Evolutionary conservation across 108 stramenopile genomes (phyloP), one percentile per base, ranked within the genome.

Genomic region (Mediolabrus comicus): DNA sequence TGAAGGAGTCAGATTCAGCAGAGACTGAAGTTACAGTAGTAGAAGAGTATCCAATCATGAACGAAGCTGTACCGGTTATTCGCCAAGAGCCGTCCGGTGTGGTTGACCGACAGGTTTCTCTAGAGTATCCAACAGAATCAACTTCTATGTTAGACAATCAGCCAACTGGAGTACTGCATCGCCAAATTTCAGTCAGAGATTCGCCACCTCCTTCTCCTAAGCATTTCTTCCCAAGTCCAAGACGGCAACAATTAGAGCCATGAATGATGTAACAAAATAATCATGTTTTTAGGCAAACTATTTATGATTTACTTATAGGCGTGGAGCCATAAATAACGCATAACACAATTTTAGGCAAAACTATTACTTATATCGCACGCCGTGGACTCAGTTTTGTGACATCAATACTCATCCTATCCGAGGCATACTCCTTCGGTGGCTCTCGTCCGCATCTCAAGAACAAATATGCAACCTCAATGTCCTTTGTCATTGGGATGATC

Each of bases 401-500:
- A 59, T 79, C 78, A 36, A 79, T 66, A 71, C 87, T 89, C 91
- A 89, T 92, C 51, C 91, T 81, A 80, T 92, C 84, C 19, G 90
- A 82, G 4, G 84, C 75, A 78, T 74, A 92, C 28, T 89, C 74
- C 38, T 67, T 65, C 31, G 95, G 95, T n/a, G 92, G 91, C 34
- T 85, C 69, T 60, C 61, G 69, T 28, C 88, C 92, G 79, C 92
- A 94, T 41, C 97, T 83, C 77, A 85, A 69, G 64, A 98, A 97
- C 34, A 99, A 82, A 74, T 99, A 99, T 36, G 92, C 90, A 24
- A 99, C 95, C 80, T 99, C 97, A 51, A 98, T 86, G 70, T 98
- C 97, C 81, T 99, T 99, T 38, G 97, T 99, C 72, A 98, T 74
- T 7, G 98, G 98, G 33, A 99, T 99, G 60, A 99, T 95, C 41